Conservation (phyloP, 2,329 filamentous ascomycete genomes). For the Phoma sp. region DNA sequence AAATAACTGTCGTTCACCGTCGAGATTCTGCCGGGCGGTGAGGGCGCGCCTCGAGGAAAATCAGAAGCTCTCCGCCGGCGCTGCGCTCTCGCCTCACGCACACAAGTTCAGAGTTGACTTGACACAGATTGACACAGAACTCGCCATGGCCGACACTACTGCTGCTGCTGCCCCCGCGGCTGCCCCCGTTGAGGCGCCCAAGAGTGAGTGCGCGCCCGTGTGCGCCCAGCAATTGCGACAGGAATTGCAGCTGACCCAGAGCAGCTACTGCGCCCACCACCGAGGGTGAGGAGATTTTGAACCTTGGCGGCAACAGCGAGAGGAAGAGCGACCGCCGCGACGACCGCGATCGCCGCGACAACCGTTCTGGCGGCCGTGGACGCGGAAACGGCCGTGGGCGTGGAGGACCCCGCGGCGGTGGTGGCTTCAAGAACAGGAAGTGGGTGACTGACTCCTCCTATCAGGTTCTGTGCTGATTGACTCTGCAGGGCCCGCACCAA, state of each 20-base stretch:
- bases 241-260: neutral
- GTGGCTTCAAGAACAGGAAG: constrained; percentile 22
- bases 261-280: neutral
- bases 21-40: neutral
- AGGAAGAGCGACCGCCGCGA: constrained; percentile 22
- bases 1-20: neutral
- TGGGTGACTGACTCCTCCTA: too few species aligned
- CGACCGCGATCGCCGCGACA: constrained; percentile 15
- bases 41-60: neutral
- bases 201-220: constrained; percentile 16
- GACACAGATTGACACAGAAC: neutral
- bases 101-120: neutral
- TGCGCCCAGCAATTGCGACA: neutral
- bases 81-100: neutral
- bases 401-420: constrained; percentile 20
- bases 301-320: constrained; percentile 24
- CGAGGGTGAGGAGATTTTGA: constrained; percentile 27
- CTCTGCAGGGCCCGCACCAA: constrained; percentile 27
- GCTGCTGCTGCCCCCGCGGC: constrained; percentile 8
- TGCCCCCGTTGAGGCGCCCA: constrained; percentile 25
- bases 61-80: constrained; percentile 1
- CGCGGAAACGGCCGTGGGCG: constrained; percentile 20
- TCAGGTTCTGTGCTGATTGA: too few species aligned
- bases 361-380: constrained; percentile 5
- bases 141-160: constrained; percentile 18